Percentiles rank a stretch among this genome's conserved stretches.
Conservation (phyloP, 148 eudicot species). For the Camellia japonica region DNA sequence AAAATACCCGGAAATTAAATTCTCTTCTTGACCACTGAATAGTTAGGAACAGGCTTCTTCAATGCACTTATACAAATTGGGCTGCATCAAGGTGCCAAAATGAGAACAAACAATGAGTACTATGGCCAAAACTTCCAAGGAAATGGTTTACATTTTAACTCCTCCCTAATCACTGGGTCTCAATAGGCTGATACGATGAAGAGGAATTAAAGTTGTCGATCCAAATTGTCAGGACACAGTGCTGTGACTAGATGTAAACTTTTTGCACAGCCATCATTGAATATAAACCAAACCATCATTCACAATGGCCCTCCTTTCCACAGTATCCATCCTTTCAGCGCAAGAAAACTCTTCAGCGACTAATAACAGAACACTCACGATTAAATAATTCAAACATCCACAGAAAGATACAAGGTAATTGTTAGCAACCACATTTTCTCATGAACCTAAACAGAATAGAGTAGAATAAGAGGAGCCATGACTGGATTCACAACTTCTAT, state of each 20-base stretch:
- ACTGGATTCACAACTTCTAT: no score
- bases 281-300: neutral
- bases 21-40: neutral
- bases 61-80: neutral
- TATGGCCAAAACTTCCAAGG: neutral
- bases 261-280: neutral
- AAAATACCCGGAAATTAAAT: neutral
- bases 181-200: neutral
- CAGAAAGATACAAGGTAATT: neutral
- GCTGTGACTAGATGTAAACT: neutral
- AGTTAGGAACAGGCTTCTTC: neutral
- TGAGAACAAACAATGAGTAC: neutral
- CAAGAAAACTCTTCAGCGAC: neutral
- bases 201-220: neutral
- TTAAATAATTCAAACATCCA: neutral
- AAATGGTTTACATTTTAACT: neutral
- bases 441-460: no score
- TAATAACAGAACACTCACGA: neutral
- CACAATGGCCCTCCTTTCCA: neutral
- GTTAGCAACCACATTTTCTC: neutral
- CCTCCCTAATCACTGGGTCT: neutral
- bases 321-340: neutral
- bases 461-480: no score
- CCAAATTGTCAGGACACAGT: neutral
- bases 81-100: slow-evolving; percentile 6